Evolutionary conservation across 2,329 filamentous ascomycete species (phyloP).

Genomic region (Ceratocystis colombiana): DNA sequence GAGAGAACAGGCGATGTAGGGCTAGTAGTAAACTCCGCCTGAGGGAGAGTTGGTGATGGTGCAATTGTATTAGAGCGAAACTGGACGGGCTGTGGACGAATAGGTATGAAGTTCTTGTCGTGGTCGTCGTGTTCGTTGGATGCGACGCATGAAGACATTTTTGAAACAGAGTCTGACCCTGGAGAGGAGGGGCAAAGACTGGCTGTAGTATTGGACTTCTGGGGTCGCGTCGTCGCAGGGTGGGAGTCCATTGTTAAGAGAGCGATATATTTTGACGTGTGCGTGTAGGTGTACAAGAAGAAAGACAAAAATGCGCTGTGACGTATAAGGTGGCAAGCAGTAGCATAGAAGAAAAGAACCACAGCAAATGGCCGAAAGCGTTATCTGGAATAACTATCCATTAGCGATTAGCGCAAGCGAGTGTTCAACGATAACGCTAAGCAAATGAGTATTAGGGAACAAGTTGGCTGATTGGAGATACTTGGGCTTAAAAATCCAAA

Average conservation of each 20-base stretch:
- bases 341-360: not conserved
- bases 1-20: constrained; percentile 23
- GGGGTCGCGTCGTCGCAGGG: constrained; percentile 4
- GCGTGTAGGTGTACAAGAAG: not conserved
- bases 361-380: constrained; percentile 9
- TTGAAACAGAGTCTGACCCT: constrained; percentile 15
- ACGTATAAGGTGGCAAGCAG: constrained; percentile 5
- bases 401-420: constrained; percentile 6
- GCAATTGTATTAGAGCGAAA: constrained; percentile 26
- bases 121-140: not conserved
- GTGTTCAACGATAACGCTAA: not conserved
- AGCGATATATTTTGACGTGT: constrained; percentile 1
- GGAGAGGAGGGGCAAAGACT: constrained; percentile 9
- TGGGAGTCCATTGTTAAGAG: constrained; percentile 8
- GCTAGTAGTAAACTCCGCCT: constrained; percentile 26
- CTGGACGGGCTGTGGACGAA: constrained; percentile 18
- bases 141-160: constrained; percentile 7
- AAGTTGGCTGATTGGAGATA: not conserved
- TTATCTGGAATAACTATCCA: constrained; percentile 6
- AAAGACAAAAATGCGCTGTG: constrained; percentile 9
- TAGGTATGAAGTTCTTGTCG: not conserved
- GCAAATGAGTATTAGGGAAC: not conserved
- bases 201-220: not conserved
- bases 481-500: not conserved
- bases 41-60: constrained; percentile 22